Evolutionary conservation across 495 filamentous ascomycete genomes (phyloP).

Genomic region (Hyaloscypha finlandica): DNA sequence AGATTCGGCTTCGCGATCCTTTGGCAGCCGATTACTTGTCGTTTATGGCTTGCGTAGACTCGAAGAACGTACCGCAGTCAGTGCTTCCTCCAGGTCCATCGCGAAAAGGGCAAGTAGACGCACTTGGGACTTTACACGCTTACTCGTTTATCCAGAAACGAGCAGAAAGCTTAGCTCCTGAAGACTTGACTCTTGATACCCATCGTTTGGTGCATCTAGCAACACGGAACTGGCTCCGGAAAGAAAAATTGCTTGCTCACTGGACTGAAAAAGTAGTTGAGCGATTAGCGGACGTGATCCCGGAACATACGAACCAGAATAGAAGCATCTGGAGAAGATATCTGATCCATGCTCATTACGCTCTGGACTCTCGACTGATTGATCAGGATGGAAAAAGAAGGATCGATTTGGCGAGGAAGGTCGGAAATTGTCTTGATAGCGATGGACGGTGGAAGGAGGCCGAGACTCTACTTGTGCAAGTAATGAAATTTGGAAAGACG

Average conservation of each 20-base stretch:
- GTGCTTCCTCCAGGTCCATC: slow-evolving; percentile 19
- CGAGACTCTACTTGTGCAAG: not conserved
- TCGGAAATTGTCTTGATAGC: not conserved
- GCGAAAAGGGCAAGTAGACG: slow-evolving; percentile 25
- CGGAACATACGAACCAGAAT: slow-evolving; percentile 34
- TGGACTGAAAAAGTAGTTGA: slow-evolving; percentile 38
- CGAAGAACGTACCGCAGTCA: slow-evolving; percentile 21
- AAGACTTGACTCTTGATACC: slow-evolving; percentile 29
- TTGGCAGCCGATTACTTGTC: slow-evolving; percentile 31
- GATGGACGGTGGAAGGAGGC: slow-evolving; percentile 16
- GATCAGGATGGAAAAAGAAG: not conserved
- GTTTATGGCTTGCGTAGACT: slow-evolving; percentile 28
- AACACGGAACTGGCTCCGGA: slow-evolving; percentile 44
- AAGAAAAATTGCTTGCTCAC: slow-evolving; percentile 27
- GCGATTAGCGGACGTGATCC: slow-evolving; percentile 36
- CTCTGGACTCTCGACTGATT: slow-evolving; percentile 24
- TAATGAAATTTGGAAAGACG: too few relatives aligned
- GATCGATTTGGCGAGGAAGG: not conserved
- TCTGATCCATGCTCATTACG: slow-evolving; percentile 41
- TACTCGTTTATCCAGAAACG: slow-evolving; percentile 42
- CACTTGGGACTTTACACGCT: slow-evolving; percentile 43
- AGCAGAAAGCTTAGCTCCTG: not conserved
- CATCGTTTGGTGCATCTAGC: slow-evolving; percentile 51
- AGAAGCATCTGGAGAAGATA: slow-evolving; percentile 39
- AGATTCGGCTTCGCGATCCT: slow-evolving; percentile 38